Evolutionary conservation across 352 stramenopile genomes (phyloP).

Genomic region (Phytophthora sp.): DNA sequence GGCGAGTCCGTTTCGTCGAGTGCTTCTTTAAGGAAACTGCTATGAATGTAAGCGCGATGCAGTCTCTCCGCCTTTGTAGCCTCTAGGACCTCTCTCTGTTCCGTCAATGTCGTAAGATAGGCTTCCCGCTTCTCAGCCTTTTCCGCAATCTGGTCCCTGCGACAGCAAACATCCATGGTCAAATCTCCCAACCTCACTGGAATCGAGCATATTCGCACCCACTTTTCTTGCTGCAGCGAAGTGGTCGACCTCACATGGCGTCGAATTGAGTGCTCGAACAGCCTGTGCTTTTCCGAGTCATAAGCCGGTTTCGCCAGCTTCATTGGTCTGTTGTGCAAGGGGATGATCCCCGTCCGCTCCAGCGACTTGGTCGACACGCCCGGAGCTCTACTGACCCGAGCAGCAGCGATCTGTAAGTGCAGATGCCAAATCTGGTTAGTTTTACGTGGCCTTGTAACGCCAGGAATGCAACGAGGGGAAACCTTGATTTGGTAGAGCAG

Average conservation of each 20-base stretch:
- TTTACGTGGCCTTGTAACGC: neutral
- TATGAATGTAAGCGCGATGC: constrained; percentile 72
- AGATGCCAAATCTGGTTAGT: constrained; percentile 6
- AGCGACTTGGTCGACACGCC: constrained; percentile 58
- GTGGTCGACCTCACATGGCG: constrained; percentile 60
- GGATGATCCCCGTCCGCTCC: constrained; percentile 50
- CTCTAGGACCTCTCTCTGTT: constrained; percentile 52
- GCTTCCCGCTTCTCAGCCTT: constrained; percentile 36
- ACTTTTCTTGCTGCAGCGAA: constrained; percentile 65
- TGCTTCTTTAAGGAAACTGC: constrained; percentile 73
- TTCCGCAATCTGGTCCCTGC: constrained; percentile 49
- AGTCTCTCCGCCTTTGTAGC: constrained; percentile 71
- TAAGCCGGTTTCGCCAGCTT: constrained; percentile 67
- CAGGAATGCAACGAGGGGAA: neutral
- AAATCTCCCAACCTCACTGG: neutral
- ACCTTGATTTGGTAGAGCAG: constrained; percentile 91
- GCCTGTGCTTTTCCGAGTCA: constrained; percentile 58
- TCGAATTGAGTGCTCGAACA: constrained; percentile 76
- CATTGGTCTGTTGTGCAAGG: constrained; percentile 65
- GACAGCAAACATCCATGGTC: constrained; percentile 3
- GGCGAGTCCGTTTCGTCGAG: constrained; percentile 75
- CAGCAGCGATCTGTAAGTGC: constrained; percentile 45
- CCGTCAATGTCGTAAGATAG: constrained; percentile 39
- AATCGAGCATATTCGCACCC: constrained; percentile 1
- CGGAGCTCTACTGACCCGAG: constrained; percentile 50